Base-by-base conservation (phyloP, 345 rosid species). In the Viola odorata region DNA sequence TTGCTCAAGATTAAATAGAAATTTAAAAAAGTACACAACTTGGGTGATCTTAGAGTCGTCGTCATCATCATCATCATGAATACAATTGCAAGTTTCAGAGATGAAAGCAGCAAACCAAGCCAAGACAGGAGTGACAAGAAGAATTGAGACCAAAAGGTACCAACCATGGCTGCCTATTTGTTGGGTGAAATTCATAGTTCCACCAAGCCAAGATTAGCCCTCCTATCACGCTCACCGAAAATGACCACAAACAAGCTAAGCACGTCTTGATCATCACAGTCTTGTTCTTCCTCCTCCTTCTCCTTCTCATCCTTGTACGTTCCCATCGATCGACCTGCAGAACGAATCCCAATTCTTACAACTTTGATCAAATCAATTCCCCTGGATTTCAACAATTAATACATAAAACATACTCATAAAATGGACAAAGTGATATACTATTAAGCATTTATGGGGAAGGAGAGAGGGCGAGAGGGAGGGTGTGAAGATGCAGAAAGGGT, bases 161-260 rank as follows among this genome's bases (percentile, higher is more conserved):
- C 96, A 87, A 82, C 96, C 97, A 91, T 5, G 76, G 85, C 70
- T 85, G 88, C 15, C 77, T 69, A 64, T 78, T 72, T 12, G 80
- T 69, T 0, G 81, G 77, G 57, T 84, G 92, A 60, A 74, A 76
- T 13, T 75, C 42, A 58, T 62, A 77, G 38, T 64, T 69, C 97
- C 97, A 91, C 62, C 73, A 84, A 3, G 71, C 77, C 68, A 91
- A 41, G 6, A 78, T 7, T 51, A 81, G 15, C 0, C 84, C 91
- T 36, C 91, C 95, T 1, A 63, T 40, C 66, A 78, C 7, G 61
- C 80, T 73, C 68, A 71, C 78, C 53, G 77, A 7, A 55, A 76
- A 47, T 23, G 78, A 73, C 67, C 71, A 69, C 8, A 77, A 12
- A 37, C 73, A 73, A 48, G 15, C 61, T 56, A 63, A 11, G 37